Evolutionary conservation across 164 flowering plant species (phyloP).

Genomic region (Cinnamomum micranthum): DNA sequence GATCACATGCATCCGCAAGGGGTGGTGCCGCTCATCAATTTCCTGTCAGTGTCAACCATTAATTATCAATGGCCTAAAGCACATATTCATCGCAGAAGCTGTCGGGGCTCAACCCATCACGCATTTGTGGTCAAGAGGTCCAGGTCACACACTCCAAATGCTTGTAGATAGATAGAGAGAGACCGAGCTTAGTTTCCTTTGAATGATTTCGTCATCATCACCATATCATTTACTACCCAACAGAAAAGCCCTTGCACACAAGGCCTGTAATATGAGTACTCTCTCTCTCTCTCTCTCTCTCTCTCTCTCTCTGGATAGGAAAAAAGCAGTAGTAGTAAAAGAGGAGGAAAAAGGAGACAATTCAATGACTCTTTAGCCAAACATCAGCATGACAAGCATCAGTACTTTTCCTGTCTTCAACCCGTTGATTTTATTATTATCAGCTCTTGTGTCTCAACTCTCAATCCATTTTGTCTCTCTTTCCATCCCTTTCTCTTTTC

Average conservation of each 20-base stretch:
- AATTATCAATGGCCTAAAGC: too few relatives aligned
- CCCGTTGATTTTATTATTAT: not conserved
- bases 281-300: not conserved
- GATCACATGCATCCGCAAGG: too few relatives aligned
- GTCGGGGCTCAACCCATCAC: too few relatives aligned
- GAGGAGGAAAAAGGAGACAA: not conserved
- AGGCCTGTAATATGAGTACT: too few relatives aligned
- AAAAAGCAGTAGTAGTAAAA: not conserved
- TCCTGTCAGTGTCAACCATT: too few relatives aligned
- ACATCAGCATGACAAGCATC: slow-evolving; percentile 38
- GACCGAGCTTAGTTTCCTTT: not conserved
- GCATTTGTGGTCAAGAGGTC: too few relatives aligned
- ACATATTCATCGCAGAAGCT: too few relatives aligned
- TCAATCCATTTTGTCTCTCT: slow-evolving; percentile 23
- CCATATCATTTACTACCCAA: not conserved
- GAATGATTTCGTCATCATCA: not conserved
- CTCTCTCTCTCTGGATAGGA: not conserved
- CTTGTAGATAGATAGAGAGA: too few relatives aligned
- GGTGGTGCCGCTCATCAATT: too few relatives aligned
- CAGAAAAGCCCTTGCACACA: not conserved
- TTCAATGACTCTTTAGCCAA: slow-evolving; percentile 32
- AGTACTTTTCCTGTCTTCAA: slow-evolving; percentile 11
- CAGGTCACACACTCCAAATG: too few relatives aligned
- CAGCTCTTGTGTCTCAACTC: slow-evolving; percentile 10
- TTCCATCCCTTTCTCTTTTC: not conserved